A percentile compares a stretch with the other conserved stretches of the same genome.
Conservation (phyloP, 345 rosid species). For the Pistacia integerrima region DNA sequence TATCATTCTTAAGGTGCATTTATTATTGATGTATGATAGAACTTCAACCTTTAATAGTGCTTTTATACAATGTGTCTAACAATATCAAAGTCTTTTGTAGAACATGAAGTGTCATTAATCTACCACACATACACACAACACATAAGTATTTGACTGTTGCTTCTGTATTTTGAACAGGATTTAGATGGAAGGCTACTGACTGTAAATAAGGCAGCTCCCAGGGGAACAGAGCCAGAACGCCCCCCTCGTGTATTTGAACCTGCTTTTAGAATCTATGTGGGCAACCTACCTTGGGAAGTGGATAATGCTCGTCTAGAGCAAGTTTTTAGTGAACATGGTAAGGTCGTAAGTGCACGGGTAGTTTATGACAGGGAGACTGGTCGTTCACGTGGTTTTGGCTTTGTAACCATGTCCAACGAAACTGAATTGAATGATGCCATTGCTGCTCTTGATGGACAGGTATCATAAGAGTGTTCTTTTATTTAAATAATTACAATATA, state of each 20-base stretch:
- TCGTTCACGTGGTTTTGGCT: slow-evolving; percentile 96
- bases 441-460: slow-evolving; percentile 95
- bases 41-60: too few relatives aligned
- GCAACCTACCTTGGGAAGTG: slow-evolving; percentile 85
- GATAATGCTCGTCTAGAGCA: slow-evolving; percentile 77
- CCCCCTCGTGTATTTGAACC: slow-evolving; percentile 55
- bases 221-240: slow-evolving; percentile 73
- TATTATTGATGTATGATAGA: too few relatives aligned
- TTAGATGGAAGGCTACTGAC: slow-evolving; percentile 72
- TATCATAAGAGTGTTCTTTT: slow-evolving; percentile 22
- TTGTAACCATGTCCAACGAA: slow-evolving; percentile 80
- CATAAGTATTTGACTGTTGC: slow-evolving; percentile 9
- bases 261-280: slow-evolving; percentile 68
- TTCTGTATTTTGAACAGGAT: slow-evolving; percentile 47
- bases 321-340: slow-evolving; percentile 85
- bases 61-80: too few relatives aligned
- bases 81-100: too few relatives aligned
- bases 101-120: too few relatives aligned
- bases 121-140: background rate
- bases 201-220: slow-evolving; percentile 86
- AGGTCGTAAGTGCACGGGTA: slow-evolving; percentile 79
- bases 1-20: too few relatives aligned
- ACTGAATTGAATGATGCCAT: slow-evolving; percentile 82
- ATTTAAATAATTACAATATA: background rate
- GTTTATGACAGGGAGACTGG: slow-evolving; percentile 84